Base-by-base conservation (phyloP, 73 alveolate species). In the Breviolum minutum region DNA sequence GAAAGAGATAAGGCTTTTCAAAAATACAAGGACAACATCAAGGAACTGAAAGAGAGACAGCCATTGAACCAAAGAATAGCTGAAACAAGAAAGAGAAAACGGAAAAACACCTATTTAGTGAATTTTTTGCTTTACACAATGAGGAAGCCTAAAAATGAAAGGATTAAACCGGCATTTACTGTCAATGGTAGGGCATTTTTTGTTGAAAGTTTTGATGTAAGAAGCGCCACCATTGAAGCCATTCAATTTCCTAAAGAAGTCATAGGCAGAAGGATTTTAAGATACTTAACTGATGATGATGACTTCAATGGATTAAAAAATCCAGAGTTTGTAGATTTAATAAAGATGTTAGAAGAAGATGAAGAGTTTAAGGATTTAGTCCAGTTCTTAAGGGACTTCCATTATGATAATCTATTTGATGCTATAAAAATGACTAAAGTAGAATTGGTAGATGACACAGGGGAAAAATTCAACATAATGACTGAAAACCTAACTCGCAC, bases 191-290 rank as follows among this genome's bases (percentile, higher is more conserved):
- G 68, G 48, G 60, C 3, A 10, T 80, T 24, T 80, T 80, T 12
- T 40, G 9, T 40, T 32, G 89, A 80, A 32, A 80, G 60, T 8
- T 80, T 80, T 80, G 89, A 80, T 19, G 48, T 80, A 7, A 80
- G 68, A 80, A 29, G 89, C 60, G 89, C 89, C 68, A 80, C 69
- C 27, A 80, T 80, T 40, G 60, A 80, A 12, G 89, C 68, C 5
- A 12, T 32, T 80, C 69, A 80, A 16, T 80, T 80, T 32, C 89
- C 89, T 80, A 80, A 80, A 29, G 89, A 80, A 29, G 64, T 40
- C 68, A 29, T 80, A 80, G 69, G 68, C 60, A 40, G 48, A 40
- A 80, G 63, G 29, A 29, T n/a, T 40, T 80, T 32, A 24, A 29
- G 89, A 40, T 80, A 32, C 60, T 6, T 80, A 4, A 80, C 89